Evolutionary conservation across 257 asterid genomes (phyloP).

Genomic region (Solanum rostratum): DNA sequence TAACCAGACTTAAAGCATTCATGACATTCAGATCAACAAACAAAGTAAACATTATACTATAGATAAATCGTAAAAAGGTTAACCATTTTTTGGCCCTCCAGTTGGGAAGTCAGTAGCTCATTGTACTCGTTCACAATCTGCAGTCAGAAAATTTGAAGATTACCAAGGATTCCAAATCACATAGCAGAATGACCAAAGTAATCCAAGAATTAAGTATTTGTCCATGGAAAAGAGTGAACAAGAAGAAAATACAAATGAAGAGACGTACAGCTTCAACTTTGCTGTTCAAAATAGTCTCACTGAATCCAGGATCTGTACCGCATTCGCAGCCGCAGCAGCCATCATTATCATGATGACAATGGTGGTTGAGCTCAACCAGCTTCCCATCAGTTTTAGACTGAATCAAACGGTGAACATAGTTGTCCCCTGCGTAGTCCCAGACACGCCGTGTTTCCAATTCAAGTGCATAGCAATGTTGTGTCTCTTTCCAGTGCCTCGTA

Average conservation of each 20-base stretch:
- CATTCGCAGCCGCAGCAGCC: slow-evolving; percentile 31
- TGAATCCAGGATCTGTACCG: slow-evolving; percentile 26
- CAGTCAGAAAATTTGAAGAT: slow-evolving; percentile 7
- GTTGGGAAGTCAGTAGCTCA: slow-evolving; percentile 82
- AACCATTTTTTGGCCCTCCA: slow-evolving; percentile 83
- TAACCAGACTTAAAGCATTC: background rate
- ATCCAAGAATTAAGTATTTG: background rate
- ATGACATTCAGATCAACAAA: background rate
- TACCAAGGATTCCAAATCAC: background rate
- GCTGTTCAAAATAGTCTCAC: slow-evolving; percentile 42
- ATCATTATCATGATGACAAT: slow-evolving; percentile 33
- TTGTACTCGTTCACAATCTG: slow-evolving; percentile 91
- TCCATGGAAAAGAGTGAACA: background rate
- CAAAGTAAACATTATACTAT: background rate
- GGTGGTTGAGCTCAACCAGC: slow-evolving; percentile 79
- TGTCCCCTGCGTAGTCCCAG: slow-evolving; percentile 95
- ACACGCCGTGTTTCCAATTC: slow-evolving; percentile 96
- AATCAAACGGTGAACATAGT: slow-evolving; percentile 91
- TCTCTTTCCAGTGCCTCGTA: slow-evolving; percentile 82
- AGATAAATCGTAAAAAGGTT: slow-evolving; percentile 9
- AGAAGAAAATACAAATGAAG: background rate
- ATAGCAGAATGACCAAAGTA: background rate
- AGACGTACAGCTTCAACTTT: slow-evolving; percentile 70
- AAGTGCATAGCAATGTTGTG: slow-evolving; percentile 91
- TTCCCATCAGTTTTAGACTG: slow-evolving; percentile 96